Evolutionary conservation across 352 stramenopile genomes (phyloP).

Genomic region (Phytophthora boehmeriae): DNA sequence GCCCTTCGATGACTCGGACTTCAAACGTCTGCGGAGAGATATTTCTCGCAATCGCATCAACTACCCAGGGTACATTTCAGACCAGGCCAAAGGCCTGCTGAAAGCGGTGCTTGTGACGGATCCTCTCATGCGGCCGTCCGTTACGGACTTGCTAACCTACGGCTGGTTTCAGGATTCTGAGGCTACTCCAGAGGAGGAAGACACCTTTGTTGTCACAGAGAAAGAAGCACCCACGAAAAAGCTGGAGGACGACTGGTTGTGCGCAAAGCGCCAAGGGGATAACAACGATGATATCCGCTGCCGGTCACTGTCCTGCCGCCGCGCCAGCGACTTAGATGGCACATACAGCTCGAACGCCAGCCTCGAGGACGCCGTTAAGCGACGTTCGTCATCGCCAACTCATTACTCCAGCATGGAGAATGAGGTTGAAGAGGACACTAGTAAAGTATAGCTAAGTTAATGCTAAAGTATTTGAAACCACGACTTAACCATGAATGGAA

Average conservation of each 20-base stretch:
- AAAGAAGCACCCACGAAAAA: slow-evolving; percentile 11
- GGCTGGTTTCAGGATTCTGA: slow-evolving; percentile 50
- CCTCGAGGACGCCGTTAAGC: slow-evolving; percentile 51
- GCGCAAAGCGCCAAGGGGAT: slow-evolving; percentile 15
- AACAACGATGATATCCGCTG: slow-evolving; percentile 26
- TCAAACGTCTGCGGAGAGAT: slow-evolving; percentile 63
- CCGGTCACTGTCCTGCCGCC: slow-evolving; percentile 53
- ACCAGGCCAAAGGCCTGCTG: slow-evolving; percentile 66
- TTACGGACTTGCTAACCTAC: slow-evolving; percentile 67
- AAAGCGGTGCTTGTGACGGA: slow-evolving; percentile 74
- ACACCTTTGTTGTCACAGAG: slow-evolving; percentile 17
- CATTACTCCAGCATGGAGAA: slow-evolving; percentile 27
- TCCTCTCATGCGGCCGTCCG: slow-evolving; percentile 56
- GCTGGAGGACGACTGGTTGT: slow-evolving; percentile 24
- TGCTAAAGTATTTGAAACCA: neutral
- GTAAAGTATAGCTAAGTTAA: slow-evolving; percentile 26
- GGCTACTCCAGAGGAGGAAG: slow-evolving; percentile 1
- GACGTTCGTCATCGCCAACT: slow-evolving; percentile 17
- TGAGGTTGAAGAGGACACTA: slow-evolving; percentile 3
- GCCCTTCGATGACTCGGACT: slow-evolving; percentile 82
- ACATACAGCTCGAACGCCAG: slow-evolving; percentile 70
- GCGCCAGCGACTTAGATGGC: slow-evolving; percentile 46
- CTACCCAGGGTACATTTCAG: slow-evolving; percentile 68
- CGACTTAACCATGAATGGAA: too few relatives aligned
- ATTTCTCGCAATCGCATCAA: slow-evolving; percentile 72